Percentiles rank a stretch among this genome's conserved stretches.
These are phyloP conservation scores for Colletotrichum sp. DNA, from an alignment of 2,329 filamentous ascomycete genomes.

Conservation along the genomic window DNA sequence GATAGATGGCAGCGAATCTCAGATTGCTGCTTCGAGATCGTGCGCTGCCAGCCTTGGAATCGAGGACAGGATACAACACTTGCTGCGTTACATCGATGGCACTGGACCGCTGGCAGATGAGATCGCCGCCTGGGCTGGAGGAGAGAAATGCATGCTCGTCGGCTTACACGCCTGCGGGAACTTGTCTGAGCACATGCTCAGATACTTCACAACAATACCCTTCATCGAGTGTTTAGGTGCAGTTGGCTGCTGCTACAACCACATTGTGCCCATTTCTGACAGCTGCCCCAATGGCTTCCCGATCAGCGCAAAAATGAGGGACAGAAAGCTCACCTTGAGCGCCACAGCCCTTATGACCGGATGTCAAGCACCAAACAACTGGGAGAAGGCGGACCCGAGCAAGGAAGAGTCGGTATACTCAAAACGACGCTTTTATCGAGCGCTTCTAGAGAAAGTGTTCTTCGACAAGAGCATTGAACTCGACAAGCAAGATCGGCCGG, in stretches of 20 bases:
- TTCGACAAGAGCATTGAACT: conserved; percentile 28
- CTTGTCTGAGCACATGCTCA: conserved; percentile 37
- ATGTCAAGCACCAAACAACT: conserved; percentile 38
- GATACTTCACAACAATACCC: conserved; percentile 28
- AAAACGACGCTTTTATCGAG: conserved; percentile 30
- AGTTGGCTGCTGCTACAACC: conserved; percentile 39
- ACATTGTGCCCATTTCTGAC: conserved; percentile 35
- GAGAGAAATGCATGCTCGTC: conserved; percentile 33
- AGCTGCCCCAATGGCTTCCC: conserved; percentile 39
- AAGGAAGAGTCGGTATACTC: conserved; percentile 24
- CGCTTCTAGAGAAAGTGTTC: conserved; percentile 30
- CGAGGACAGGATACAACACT: conserved; percentile 24
- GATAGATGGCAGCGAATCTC: conserved; percentile 35
- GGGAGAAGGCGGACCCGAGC: conserved; percentile 25
- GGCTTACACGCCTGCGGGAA: conserved; percentile 36
- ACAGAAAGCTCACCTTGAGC: conserved; percentile 26
- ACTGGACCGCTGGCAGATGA: conserved; percentile 22
- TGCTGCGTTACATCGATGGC: conserved; percentile 33
- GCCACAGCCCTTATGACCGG: conserved; percentile 37
- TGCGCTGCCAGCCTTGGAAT: conserved; percentile 28
- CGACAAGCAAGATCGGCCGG: conserved; percentile 15
- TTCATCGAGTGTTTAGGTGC: conserved; percentile 29
- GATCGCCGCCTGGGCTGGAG: conserved; percentile 30
- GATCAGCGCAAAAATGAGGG: conserved; percentile 39
- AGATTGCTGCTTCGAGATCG: conserved; percentile 29